Base-by-base conservation (phyloP, 148 eudicot genomes). In the Amaranthus palmeri region DNA sequence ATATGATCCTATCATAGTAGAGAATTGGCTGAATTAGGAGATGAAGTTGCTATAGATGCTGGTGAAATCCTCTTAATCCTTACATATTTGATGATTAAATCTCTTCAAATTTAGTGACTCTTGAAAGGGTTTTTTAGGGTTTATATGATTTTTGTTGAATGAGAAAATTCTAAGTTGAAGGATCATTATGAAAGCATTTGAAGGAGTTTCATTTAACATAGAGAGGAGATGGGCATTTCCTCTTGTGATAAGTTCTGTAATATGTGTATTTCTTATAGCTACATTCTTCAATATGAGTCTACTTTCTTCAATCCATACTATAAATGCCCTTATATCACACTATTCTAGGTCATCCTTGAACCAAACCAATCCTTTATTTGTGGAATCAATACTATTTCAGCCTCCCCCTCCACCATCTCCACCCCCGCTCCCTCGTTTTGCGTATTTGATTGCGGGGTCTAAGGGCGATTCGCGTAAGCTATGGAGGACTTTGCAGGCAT, bases 161-260 rank as follows among this genome's bases (percentile, higher is more conserved):
- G 69, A 65, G 69, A 48, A 65, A 49, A 61, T 61, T 47, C 54
- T 54, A 40, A 46, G 68, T 44, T 55, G 61, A 7, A 15, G n/a
- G 50, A 56, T 69, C 54, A 70, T 10, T 50, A 80, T 76, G 85
- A 81, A 81, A 85, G 54, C 71, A 56, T 68, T 75, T 67, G 88
- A 70, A 54, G 83, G 78, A 70, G 73, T 80, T 48, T 69, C 82
- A 17, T 18, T 87, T 54, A 81, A 76, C 68, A 61, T 83, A 79
- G 97, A 91, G 80, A 92, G 86, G 77, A 91, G 76, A 81, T 95
- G 96, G 96, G 83, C 85, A 64, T 89, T 86, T 74, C 89, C 96
- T 56, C 87, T 95, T 52, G 86, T 83, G 40, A 57, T 85, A 50
- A 86, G 81, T 70, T 88, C 88, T 6, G 74, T 89, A 10, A 18